Base-by-base conservation (phyloP, 306 rosid species). In the Vicia faba region DNA sequence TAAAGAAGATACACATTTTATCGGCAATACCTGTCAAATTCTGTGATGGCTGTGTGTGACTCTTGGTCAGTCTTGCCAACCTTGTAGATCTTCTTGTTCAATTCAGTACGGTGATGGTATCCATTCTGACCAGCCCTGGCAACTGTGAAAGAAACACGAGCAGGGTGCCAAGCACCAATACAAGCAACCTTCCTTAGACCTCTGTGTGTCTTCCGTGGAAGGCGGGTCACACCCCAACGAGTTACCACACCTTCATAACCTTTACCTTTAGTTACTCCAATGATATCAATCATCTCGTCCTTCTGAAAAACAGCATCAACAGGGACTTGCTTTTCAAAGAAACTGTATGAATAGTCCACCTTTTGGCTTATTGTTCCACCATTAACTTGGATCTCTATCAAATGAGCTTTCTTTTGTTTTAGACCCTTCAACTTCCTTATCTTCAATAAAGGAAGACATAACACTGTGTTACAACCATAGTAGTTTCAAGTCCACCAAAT, bases 141-240 rank as follows among this genome's bases (percentile, higher is more conserved):
- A 68, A 90, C 97, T 0, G 97, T 87, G 57, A 85, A 90, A 3
- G 97, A 90, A 28, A 90, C 97, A 60, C 96, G 83, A 2, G 97
- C 95, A 70, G 95, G 97, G 71, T 90, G 97, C 95, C 97, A 90
- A 2, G 97, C 92, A 82, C 97, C 97, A 71, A 90, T 90, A 79
- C 97, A 90, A 53, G 97, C 97, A 20, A 90, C 97, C 88, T 90
- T 90, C 78, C 97, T 77, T 11, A 90, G 81, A 77, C 97, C 97
- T 51, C 97, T 84, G 56, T 87, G 97, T 0, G 97, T 87, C 87
- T 90, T 90, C 19, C 95, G 92, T 0, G 97, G 97, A 41, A 90
- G 97, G 1, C 97, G 87, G 39, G 97, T 90, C 9, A 90, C 97
- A 38, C 97, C 97, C 97, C 95, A 90, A 3, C 95, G 85, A 45